Evolutionary conservation across 1,139 yeast genomes (phyloP).

Genomic region (Williopsis jadinii): DNA sequence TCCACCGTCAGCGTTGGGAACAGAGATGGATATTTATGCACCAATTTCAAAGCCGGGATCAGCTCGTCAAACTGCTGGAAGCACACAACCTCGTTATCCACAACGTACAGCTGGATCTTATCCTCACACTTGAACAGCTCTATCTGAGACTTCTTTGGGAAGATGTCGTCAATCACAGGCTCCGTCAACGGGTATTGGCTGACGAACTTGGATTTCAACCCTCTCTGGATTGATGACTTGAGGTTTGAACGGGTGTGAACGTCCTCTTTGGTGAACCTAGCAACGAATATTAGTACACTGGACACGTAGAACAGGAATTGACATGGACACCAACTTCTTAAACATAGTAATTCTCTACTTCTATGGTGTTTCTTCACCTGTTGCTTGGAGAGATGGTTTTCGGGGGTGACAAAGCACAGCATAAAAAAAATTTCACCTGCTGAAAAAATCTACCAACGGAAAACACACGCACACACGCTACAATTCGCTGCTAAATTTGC

Average conservation of each 20-base stretch:
- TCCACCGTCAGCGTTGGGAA: conserved; percentile 90
- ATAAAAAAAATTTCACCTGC: no score
- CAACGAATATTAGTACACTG: no score
- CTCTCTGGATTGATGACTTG: conserved; percentile 88
- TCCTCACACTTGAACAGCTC: conserved; percentile 84
- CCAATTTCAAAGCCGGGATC: conserved; percentile 68
- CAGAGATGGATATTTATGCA: conserved; percentile 75
- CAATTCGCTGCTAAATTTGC: no score
- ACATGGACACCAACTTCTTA: no score
- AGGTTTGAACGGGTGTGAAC: conserved; percentile 86
- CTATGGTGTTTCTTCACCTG: no score
- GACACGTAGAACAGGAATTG: no score
- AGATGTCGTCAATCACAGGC: conserved; percentile 66
- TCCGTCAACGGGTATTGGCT: conserved; percentile 68
- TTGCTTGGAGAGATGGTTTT: no score
- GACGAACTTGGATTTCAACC: conserved; percentile 65
- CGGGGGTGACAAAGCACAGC: no score
- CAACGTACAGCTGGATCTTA: conserved; percentile 69
- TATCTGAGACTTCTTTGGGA: conserved; percentile 90
- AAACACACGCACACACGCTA: no score
- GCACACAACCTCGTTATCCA: conserved; percentile 68
- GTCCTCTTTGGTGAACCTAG: conserved; percentile 76
- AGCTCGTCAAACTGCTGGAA: conserved; percentile 83
- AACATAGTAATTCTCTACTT: no score
- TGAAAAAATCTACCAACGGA: no score